Evolutionary conservation across 2,329 filamentous ascomycete species (phyloP).

Genomic region (Sphaceloma murrayae): DNA sequence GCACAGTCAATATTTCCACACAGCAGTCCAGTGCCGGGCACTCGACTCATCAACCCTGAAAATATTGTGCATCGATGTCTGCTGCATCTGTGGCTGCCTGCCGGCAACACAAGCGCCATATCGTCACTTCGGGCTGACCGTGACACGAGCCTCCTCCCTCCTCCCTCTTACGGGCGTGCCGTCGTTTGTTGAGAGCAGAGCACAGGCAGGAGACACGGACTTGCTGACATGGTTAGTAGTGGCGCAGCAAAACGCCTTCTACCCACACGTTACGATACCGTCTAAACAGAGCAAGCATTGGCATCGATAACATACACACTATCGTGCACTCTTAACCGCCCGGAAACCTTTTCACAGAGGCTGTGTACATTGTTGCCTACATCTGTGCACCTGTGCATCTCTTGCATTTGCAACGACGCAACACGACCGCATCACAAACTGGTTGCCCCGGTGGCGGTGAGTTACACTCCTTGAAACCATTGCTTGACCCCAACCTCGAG

Average conservation of each 20-base stretch:
- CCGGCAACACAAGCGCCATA: too few relatives aligned
- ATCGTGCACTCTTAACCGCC: too few relatives aligned
- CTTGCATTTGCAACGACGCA: neutral
- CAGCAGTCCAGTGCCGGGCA: too few relatives aligned
- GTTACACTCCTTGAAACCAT: conserved; percentile 11
- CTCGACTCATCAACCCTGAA: too few relatives aligned
- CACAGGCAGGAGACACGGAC: neutral
- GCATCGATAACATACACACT: conserved; percentile 11
- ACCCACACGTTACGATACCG: neutral
- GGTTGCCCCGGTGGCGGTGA: conserved; percentile 2
- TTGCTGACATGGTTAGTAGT: too few relatives aligned
- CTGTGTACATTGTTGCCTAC: neutral
- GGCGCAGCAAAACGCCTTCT: conserved; percentile 8
- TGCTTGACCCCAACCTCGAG: conserved; percentile 6
- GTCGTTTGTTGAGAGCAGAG: conserved; percentile 9
- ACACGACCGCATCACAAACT: too few relatives aligned
- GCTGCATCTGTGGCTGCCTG: too few relatives aligned
- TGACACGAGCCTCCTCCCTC: conserved; percentile 10
- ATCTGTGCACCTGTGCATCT: neutral
- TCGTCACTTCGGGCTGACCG: conserved; percentile 1
- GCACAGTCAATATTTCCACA: too few relatives aligned
- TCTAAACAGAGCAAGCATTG: conserved; percentile 10
- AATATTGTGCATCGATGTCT: too few relatives aligned
- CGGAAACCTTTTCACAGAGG: too few relatives aligned
- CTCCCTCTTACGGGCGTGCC: neutral